phyloP scores from a whole-genome alignment of 2,329 filamentous ascomycete species.

The Colletotrichum trifolii region DNA sequence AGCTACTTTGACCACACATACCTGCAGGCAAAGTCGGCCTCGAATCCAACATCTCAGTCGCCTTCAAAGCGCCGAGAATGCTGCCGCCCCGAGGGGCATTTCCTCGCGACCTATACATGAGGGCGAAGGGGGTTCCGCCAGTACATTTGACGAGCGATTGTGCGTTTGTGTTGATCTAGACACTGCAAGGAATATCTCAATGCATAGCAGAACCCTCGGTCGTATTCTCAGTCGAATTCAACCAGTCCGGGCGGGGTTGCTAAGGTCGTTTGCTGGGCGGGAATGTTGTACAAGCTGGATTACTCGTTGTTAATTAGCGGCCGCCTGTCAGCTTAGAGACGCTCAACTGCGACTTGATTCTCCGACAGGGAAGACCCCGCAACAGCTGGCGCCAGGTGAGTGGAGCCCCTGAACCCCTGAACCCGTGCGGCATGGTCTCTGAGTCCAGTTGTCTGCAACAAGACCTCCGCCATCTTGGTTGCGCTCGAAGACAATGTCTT shows the following conservation, averaged over 20 bases:
- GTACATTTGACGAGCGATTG: conserved; percentile 25
- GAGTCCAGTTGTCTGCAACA: conserved; percentile 5
- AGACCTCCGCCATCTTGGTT: background rate
- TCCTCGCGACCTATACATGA: conserved; percentile 59
- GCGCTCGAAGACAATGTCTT: too few species aligned
- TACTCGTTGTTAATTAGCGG: conserved; percentile 3
- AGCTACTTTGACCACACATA: conserved; percentile 51
- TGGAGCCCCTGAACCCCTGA: conserved; percentile 10
- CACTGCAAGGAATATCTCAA: conserved; percentile 9
- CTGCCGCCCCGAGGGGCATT: conserved; percentile 55
- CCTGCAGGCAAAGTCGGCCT: conserved; percentile 86
- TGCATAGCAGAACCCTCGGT: conserved; percentile 16
- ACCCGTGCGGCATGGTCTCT: background rate
- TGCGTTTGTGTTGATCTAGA: conserved; percentile 10
- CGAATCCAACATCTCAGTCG: conserved; percentile 81
- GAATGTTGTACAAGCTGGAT: conserved; percentile 21
- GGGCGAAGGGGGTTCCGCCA: conserved; percentile 10
- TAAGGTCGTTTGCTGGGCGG: conserved; percentile 20
- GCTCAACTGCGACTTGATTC: conserved; percentile 16
- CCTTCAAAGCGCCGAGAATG: conserved; percentile 81
- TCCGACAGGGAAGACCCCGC: conserved; percentile 23
- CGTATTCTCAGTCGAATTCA: background rate
- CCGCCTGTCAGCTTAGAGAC: conserved; percentile 21
- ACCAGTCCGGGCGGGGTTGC: conserved; percentile 22
- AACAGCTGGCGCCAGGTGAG: conserved; percentile 32